Evolutionary conservation across 352 stramenopile genomes (phyloP).

Genomic region (Globisporangium polare): DNA sequence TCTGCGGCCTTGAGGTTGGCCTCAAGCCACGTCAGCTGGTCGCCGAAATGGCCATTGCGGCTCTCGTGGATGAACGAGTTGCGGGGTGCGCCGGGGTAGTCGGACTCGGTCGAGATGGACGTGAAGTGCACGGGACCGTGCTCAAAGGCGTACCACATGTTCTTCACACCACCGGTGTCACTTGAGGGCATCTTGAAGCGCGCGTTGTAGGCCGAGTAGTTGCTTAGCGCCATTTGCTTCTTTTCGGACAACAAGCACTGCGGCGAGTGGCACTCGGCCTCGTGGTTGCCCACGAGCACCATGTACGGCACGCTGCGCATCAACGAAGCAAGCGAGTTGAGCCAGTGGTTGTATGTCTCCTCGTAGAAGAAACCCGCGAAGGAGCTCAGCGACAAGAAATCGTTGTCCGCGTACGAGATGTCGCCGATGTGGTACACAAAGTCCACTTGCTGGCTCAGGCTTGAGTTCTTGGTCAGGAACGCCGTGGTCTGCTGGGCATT

Average conservation of each 20-base stretch:
- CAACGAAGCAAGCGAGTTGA: constrained; percentile 52
- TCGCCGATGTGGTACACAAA: constrained; percentile 75
- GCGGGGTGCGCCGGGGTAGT: constrained; percentile 36
- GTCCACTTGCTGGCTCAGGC: constrained; percentile 26
- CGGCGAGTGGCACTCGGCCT: constrained; percentile 85
- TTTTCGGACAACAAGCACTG: constrained; percentile 40
- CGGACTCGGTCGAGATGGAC: constrained; percentile 78
- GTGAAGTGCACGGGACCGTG: constrained; percentile 81
- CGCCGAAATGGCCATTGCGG: constrained; percentile 39
- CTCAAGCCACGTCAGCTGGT: constrained; percentile 52
- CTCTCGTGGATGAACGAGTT: constrained; percentile 29
- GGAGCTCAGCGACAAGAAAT: constrained; percentile 16
- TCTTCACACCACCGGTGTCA: constrained; percentile 49
- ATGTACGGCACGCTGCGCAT: constrained; percentile 75
- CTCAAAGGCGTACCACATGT: constrained; percentile 91
- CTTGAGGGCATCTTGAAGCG: constrained; percentile 83
- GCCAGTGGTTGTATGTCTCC: constrained; percentile 83
- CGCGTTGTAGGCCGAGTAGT: constrained; percentile 83
- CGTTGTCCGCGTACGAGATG: constrained; percentile 47
- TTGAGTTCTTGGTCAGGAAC: constrained; percentile 29
- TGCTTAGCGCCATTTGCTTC: constrained; percentile 55
- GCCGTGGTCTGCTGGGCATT: constrained; percentile 34
- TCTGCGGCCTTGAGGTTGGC: constrained; percentile 39
- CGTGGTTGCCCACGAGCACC: constrained; percentile 83
- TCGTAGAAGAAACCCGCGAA: constrained; percentile 81